Evolutionary conservation across 1,284 basidiomycete genomes (phyloP).

Genomic region (Papiliotrema terrestris): DNA sequence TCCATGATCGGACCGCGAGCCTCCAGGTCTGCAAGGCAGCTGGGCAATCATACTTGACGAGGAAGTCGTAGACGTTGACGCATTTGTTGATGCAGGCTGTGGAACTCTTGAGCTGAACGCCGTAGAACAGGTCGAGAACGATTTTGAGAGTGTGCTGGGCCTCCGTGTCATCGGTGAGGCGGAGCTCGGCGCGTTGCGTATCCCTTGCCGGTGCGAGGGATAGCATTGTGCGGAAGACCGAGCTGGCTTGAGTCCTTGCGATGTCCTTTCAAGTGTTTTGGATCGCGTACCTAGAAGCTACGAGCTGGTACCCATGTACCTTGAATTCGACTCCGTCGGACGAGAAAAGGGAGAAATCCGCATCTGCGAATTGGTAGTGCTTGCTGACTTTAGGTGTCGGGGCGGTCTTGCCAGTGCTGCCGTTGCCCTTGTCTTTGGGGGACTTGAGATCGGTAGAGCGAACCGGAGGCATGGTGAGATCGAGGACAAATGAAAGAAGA

Average conservation of each 20-base stretch:
- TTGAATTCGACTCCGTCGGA: background rate
- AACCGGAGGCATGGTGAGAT: too few species aligned
- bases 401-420: too few species aligned
- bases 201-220: too few species aligned
- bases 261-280: too few species aligned
- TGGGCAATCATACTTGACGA: background rate
- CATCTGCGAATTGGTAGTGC: background rate
- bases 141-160: background rate
- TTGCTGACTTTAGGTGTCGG: background rate
- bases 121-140: background rate
- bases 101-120: background rate
- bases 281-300: background rate
- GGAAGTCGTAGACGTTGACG: background rate
- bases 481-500: too few species aligned
- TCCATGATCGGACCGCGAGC: background rate
- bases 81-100: background rate
- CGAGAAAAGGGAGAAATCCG: background rate
- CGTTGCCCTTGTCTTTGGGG: too few species aligned
- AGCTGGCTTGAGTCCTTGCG: too few species aligned
- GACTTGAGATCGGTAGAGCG: too few species aligned
- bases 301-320: background rate
- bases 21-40: background rate
- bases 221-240: too few species aligned
- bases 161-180: background rate
- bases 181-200: too few species aligned